These are phyloP conservation scores for Aaosphaeria pasadenensis DNA, from an alignment of 2,329 filamentous ascomycete genomes.

Conservation along the genomic window DNA sequence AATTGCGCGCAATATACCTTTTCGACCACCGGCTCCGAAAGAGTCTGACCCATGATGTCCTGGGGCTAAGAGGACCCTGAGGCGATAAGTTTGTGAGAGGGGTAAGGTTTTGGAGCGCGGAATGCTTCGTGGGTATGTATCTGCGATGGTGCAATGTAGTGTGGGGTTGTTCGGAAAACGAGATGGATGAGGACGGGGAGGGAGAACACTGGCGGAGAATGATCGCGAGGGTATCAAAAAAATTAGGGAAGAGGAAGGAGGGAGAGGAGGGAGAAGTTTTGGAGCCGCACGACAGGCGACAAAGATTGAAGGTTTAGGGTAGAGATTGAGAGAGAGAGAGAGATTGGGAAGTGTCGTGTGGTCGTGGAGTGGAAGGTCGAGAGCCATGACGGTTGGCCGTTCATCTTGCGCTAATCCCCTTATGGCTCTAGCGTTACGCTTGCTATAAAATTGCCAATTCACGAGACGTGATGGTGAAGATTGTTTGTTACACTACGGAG, in stretches of 20 bases:
- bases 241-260: background rate
- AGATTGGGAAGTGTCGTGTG: too few relatives aligned
- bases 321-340: too few relatives aligned
- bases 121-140: conserved; percentile 29
- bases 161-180: conserved; percentile 14
- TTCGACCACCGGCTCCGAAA: conserved; percentile 97
- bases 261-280: background rate
- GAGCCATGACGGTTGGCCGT: too few relatives aligned
- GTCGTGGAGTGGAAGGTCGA: too few relatives aligned
- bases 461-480: too few relatives aligned
- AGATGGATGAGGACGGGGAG: background rate
- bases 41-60: conserved; percentile 86
- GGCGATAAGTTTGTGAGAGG: conserved; percentile 14
- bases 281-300: too few relatives aligned
- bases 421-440: too few relatives aligned
- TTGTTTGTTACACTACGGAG: too few relatives aligned
- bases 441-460: too few relatives aligned
- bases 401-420: too few relatives aligned
- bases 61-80: conserved; percentile 26
- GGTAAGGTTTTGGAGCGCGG: conserved; percentile 17
- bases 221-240: background rate
- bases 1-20: conserved; percentile 64
- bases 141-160: conserved; percentile 24
- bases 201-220: background rate
- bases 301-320: too few relatives aligned